Evolutionary conservation across 2,329 filamentous ascomycete genomes (phyloP).

Genomic region (Gremmenia infestans): DNA sequence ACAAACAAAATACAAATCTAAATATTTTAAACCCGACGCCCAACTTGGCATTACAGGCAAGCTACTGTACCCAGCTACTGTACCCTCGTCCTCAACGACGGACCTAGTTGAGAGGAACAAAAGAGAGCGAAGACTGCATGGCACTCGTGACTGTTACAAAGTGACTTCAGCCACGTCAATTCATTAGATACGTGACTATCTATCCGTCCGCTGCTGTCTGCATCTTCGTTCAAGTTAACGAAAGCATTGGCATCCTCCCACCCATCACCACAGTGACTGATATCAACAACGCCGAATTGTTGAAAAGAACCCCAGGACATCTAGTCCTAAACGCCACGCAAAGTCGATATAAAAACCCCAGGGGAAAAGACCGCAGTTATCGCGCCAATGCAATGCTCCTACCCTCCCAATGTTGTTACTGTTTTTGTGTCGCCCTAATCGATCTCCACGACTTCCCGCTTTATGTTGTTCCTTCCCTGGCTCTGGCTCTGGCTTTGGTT

Average conservation of each 20-base stretch:
- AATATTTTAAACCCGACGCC: no score
- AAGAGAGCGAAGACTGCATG: no score
- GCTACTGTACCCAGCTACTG: no score
- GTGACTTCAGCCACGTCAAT: neutral
- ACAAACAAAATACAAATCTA: no score
- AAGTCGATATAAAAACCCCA: neutral
- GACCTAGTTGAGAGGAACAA: no score
- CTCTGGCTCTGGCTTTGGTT: conserved; percentile 15
- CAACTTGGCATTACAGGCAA: no score
- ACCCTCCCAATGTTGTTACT: neutral
- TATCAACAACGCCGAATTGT: conserved; percentile 3
- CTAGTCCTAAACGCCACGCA: conserved; percentile 6
- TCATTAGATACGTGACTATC: neutral
- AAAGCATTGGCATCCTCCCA: neutral
- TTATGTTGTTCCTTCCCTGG: conserved; percentile 13
- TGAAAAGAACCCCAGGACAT: conserved; percentile 3
- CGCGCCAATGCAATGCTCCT: conserved; percentile 2
- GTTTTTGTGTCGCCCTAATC: conserved; percentile 14
- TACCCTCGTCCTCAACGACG: no score
- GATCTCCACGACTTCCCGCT: conserved; percentile 23
- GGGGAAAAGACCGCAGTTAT: neutral
- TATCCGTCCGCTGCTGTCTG: neutral
- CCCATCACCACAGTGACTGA: neutral
- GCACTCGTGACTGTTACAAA: neutral
- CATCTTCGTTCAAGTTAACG: neutral